Percentiles rank a stretch among this genome's conserved stretches.
Evolutionary conservation across 768 basidiomycete genomes (phyloP).

Genomic region (Gautieria morchelliformis): DNA sequence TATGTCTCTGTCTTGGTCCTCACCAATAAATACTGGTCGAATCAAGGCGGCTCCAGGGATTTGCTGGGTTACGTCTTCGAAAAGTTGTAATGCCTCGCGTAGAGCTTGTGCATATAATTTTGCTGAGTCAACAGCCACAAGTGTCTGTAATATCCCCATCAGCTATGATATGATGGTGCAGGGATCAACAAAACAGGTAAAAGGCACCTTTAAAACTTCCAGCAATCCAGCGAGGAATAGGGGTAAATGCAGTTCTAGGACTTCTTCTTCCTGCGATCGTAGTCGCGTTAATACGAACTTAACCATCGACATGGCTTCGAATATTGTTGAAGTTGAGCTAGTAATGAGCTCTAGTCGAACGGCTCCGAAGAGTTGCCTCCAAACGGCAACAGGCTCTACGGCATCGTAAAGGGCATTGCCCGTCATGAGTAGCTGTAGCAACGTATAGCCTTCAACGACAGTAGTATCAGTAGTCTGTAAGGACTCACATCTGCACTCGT

Average conservation of each 20-base stretch:
- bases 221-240: conserved; percentile 62
- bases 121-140: not conserved
- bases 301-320: conserved; percentile 57
- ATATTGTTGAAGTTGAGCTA: not conserved
- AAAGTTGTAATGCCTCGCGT: conserved; percentile 28
- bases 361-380: conserved; percentile 61
- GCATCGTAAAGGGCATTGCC: conserved; percentile 86
- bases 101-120: not conserved
- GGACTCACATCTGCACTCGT: conserved; percentile 50
- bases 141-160: not conserved
- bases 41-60: conserved; percentile 41
- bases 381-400: conserved; percentile 81
- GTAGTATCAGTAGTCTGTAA: not conserved
- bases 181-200: not conserved
- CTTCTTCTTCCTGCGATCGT: conserved; percentile 64
- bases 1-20: conserved; percentile 18
- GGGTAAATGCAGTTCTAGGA: conserved; percentile 71
- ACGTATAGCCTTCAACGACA: not conserved
- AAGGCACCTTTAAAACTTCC: conserved; percentile 34
- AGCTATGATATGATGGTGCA: not conserved
- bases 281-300: conserved; percentile 68
- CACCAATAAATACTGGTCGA: conserved; percentile 35
- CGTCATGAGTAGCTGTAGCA: conserved; percentile 58
- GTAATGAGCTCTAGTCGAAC: conserved; percentile 44
- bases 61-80: conserved; percentile 43